Conservation (phyloP, 2,329 filamentous ascomycete genomes). For the Ophiosphaerella narmari region DNA sequence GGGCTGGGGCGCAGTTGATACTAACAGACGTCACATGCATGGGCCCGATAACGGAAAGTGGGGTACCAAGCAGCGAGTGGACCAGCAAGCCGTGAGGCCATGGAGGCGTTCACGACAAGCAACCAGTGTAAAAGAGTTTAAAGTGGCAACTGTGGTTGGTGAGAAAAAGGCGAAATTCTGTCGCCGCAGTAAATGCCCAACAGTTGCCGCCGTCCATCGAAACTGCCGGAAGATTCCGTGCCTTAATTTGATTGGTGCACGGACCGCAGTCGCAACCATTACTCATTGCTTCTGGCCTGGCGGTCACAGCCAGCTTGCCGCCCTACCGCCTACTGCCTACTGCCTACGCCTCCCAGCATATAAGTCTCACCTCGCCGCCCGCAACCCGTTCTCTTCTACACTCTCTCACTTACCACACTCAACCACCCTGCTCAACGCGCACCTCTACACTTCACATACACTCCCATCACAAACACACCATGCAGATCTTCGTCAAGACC, state of each 20-base stretch:
- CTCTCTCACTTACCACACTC: conserved; percentile 4
- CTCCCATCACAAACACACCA: conserved; percentile 44
- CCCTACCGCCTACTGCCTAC: not conserved
- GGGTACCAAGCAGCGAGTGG: conserved; percentile 6
- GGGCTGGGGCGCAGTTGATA: conserved; percentile 16
- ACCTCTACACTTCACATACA: conserved; percentile 1
- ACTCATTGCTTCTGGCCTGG: conserved; percentile 30
- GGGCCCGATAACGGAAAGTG: conserved; percentile 36
- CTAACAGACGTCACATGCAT: conserved; percentile 25
- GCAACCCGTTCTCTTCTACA: conserved; percentile 18
- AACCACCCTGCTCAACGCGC: conserved; percentile 12
- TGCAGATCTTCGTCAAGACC: conserved; percentile 99
- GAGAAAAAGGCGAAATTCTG: not conserved
- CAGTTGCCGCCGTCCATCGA: conserved; percentile 10
- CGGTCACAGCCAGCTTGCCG: conserved; percentile 35
- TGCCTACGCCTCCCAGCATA: conserved; percentile 17
- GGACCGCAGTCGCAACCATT: conserved; percentile 15
- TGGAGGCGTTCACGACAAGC: not conserved
- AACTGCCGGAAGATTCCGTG: conserved; percentile 43
- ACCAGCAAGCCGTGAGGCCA: not conserved
- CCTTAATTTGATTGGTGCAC: conserved; percentile 36
- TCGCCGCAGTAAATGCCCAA: not conserved
- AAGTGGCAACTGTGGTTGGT: too few relatives aligned
- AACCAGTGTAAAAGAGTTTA: not conserved
- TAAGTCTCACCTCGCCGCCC: conserved; percentile 31